Base-by-base conservation (phyloP, 306 rosid species). In the Trichosanthes truncata region DNA sequence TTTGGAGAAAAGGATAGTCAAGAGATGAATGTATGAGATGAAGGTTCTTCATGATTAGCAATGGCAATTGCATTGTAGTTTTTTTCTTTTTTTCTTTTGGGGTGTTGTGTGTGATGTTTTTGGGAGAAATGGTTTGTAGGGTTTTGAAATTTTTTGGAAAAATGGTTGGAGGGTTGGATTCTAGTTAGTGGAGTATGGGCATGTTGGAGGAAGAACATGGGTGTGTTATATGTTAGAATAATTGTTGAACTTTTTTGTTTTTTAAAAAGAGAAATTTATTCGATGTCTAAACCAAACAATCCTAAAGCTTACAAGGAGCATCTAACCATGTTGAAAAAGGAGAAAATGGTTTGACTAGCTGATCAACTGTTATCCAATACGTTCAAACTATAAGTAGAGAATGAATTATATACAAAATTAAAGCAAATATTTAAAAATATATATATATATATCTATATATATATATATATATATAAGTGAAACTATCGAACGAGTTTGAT, bases 121-220 rank as follows among this genome's bases (percentile, higher is more conserved):
- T 48, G 53, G 18, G 20, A 9, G 53, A 48, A 14, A 48, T 18
- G 3, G 20, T 57, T 26, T 26, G 13, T 26, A 3, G 25, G 25
- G 26, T 66, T 17, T 35, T 17, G 0, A 60, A 12, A 3, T 6
- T 48, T 53, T 7, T 53, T 53, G 48, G 20, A 14, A 62, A 62
- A 62, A 62, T 14, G 38, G 18, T 55, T 18, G 48, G 73, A 36
- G 73, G 73, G 9, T 35, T 18, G 26, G 25, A 35, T 66, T 36
- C 15, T 66, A 40, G 13, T 14, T 68, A 68, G 74, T 68, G 74
- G 51, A 68, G 74, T 40, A 40, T 40, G 74, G 51, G 74, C 74
- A 68, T 31, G 4, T 9, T 36, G 49, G 46, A 9, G 49, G 15
- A 66, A 66, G 15, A 66, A 66, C 49, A 36, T 66, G 74, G 74